These are phyloP conservation scores for Talaromyces sp. DNA, from an alignment of 2,329 filamentous ascomycete genomes.

Conservation along the genomic window DNA sequence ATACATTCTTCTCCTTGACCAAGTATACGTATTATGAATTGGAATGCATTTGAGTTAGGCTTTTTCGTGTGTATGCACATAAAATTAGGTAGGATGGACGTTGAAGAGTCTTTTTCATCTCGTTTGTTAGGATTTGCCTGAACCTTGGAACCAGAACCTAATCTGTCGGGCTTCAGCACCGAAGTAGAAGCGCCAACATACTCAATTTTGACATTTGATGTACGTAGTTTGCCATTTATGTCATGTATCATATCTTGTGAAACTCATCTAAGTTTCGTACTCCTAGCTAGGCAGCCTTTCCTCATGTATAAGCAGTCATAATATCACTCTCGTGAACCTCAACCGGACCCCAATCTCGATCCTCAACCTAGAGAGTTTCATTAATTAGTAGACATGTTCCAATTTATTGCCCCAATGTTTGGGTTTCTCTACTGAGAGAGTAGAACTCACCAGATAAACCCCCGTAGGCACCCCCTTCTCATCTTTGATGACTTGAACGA, in stretches of 20 bases:
- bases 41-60: too few species aligned
- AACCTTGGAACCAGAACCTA: background rate
- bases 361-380: slow-evolving; percentile 9
- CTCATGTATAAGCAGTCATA: slow-evolving; percentile 10
- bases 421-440: background rate
- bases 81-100: too few species aligned
- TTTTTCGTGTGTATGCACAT: too few species aligned
- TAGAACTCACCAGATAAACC: slow-evolving; percentile 7
- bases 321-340: slow-evolving; percentile 14
- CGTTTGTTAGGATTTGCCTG: too few species aligned
- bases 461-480: slow-evolving; percentile 5
- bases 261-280: too few species aligned
- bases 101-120: too few species aligned
- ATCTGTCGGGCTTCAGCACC: background rate
- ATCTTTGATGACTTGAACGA: slow-evolving; percentile 12
- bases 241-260: too few species aligned
- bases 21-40: too few species aligned
- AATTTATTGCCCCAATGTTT: too few species aligned
- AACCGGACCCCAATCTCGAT: slow-evolving; percentile 14
- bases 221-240: background rate
- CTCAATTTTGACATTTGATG: background rate
- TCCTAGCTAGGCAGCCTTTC: background rate
- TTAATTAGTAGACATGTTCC: background rate
- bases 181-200: background rate
- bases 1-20: background rate